phyloP scores from a whole-genome alignment of 2,329 filamentous ascomycete genomes.

The Sclerotinia spermophila region DNA sequence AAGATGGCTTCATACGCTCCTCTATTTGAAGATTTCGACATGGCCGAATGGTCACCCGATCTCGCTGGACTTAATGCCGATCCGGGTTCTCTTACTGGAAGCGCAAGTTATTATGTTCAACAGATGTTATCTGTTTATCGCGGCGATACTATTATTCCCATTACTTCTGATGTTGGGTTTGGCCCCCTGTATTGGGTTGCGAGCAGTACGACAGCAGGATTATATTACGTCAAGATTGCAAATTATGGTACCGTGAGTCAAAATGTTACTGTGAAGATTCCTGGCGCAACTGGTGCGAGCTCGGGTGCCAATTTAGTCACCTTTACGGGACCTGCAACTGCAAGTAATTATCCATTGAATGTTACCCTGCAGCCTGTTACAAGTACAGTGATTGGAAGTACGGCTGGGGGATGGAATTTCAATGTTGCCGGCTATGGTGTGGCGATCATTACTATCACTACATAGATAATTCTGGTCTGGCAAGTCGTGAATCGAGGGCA shows the following conservation, averaged over 20 bases:
- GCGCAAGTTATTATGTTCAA: conserved; percentile 21
- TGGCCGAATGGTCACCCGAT: conserved; percentile 29
- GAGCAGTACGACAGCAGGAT: conserved; percentile 38
- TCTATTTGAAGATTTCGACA: conserved; percentile 37
- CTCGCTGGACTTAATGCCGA: conserved; percentile 22
- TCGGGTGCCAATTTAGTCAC: conserved; percentile 9
- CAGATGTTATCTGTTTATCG: conserved; percentile 45
- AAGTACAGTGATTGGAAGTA: conserved; percentile 19
- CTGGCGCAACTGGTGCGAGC: conserved; percentile 7
- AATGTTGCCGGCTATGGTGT: conserved; percentile 20
- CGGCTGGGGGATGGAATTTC: conserved; percentile 21
- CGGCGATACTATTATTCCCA: conserved; percentile 46
- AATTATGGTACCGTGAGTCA: conserved; percentile 48
- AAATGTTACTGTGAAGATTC: conserved; percentile 33
- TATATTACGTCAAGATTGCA: conserved; percentile 48
- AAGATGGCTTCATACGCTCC: conserved; percentile 31
- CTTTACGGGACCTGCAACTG: conserved; percentile 5
- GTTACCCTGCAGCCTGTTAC: conserved; percentile 17
- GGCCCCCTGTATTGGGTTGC: conserved; percentile 49
- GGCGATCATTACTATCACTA: conserved; percentile 20
- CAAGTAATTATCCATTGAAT: conserved; percentile 20
- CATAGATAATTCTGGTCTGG: background rate
- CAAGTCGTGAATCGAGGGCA: too few species aligned
- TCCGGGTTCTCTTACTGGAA: conserved; percentile 22
- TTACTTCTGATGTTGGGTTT: conserved; percentile 37